Evolutionary conservation across 371 early-diverging fungal species (phyloP), one percentile per base, ranked within the genome.

Genomic region (Mucor circinelloides): DNA sequence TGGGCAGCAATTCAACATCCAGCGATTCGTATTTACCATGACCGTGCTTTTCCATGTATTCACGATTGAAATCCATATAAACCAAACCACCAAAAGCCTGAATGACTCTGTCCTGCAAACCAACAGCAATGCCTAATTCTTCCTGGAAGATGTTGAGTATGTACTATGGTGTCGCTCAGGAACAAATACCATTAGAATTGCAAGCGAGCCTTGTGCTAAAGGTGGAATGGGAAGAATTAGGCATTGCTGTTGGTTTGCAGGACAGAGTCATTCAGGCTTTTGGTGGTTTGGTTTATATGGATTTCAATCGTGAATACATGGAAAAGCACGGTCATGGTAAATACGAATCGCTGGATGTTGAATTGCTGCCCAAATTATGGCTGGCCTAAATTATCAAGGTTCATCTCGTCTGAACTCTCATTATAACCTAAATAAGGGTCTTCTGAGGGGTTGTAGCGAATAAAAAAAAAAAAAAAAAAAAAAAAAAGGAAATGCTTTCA

Each of bases 211-310:
- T 91, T 38, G 84, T 89, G 0, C 68, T 89, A 28, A 74, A 81
- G 0, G 90, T 85, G 27, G 91, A 91, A 60, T 67, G 72, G 23
- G 86, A 87, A 19, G 89, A 88, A 58, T 70, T 91, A 19, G 84
- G 86, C 1, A 89, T 91, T 70, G 71, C 87, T 7, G 88, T 89
- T 23, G 91, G 91, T 19, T 78, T 87, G 36, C 90, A 90, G 69
- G 91, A 91, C 60, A 72, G 91, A 50, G 90, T 91, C 8, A 85
- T 90, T 31, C 91, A 91, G 75, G 66, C 78, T 1, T 83, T 76
- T 65, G 90, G 90, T 7, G 91, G 91, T 1, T 73, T 84, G 7
- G 87, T 91, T 10, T 89, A 77, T 66, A 91, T 91, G 91, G 86
- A 91, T 67, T 91, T 91, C 65, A 76, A 82, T 19, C 63, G 74